phyloP scores from a whole-genome alignment of 495 filamentous ascomycete genomes.

The Aspergillus wentii region DNA sequence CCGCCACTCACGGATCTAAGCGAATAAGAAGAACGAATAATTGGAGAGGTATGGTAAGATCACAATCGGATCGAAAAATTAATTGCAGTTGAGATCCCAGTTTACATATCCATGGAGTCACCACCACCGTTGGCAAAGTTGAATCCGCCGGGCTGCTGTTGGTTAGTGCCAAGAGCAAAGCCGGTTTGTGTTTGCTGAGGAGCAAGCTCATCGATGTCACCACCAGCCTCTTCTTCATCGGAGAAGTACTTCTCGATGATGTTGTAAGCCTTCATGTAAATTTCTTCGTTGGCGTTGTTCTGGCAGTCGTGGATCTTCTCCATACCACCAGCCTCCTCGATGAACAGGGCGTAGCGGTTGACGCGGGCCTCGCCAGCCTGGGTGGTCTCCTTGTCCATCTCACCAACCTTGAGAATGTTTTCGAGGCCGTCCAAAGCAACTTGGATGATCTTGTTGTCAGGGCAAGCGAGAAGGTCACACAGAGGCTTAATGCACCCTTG shows the following conservation, averaged over 20 bases:
- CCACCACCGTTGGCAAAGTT: conserved; percentile 80
- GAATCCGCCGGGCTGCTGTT: conserved; percentile 76
- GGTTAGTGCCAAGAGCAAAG: conserved; percentile 79
- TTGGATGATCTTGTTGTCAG: conserved; percentile 99
- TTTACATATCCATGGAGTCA: conserved; percentile 99
- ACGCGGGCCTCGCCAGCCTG: conserved; percentile 64
- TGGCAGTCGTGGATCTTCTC: conserved; percentile 99
- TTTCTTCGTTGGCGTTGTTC: conserved; percentile 99
- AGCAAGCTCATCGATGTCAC: conserved; percentile 65
- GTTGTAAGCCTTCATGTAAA: conserved; percentile 99
- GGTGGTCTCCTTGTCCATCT: conserved; percentile 92
- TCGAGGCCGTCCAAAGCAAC: conserved; percentile 97
- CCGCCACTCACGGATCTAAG: conserved; percentile 8
- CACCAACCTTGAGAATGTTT: conserved; percentile 99
- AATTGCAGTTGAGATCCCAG: conserved; percentile 10
- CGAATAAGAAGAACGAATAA: conserved; percentile 8
- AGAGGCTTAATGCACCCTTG: conserved; percentile 97
- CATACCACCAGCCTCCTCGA: conserved; percentile 98
- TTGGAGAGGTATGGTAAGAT: conserved; percentile 8
- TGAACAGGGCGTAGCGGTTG: conserved; percentile 96
- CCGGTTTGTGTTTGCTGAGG: conserved; percentile 65
- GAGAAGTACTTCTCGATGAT: conserved; percentile 99
- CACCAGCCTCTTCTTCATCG: conserved; percentile 87
- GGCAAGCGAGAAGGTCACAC: conserved; percentile 92
- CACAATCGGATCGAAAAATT: conserved; percentile 5